Base-by-base conservation (phyloP, 2,329 filamentous ascomycete species). In the Exserohilum turcica region DNA sequence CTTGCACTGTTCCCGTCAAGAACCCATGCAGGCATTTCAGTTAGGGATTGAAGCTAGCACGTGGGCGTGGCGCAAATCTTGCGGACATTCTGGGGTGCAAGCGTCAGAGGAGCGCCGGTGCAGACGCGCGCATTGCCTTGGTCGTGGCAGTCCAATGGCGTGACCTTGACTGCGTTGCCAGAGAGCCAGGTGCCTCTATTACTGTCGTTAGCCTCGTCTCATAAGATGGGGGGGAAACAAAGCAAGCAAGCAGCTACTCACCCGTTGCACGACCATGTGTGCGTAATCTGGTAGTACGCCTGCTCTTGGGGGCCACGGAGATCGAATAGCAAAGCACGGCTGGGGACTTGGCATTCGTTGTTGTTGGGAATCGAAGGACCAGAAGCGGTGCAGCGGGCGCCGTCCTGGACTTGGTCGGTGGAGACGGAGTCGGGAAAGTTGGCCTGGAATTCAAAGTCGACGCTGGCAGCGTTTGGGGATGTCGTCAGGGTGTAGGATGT, bases 261-360 rank as follows among this genome's bases (percentile, higher is more conserved):
- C 70, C 60, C 61, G 28, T 65, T 52, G 47, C 70, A 73, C 16
- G 35, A 42, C 68, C 68, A 73, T 6, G 53, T 54, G 52, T 73
- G 70, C 1, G 58, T 60, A 31, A 73, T 56, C 36, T 66, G 64
- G 44, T 66, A 70, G 37, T 60, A 56, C 5, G 58, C 61, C 33
- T 56, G 38, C 3, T 63, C 57, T 33, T 65, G 57, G 8, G 57
- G 50, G 3, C 36, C 59, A 37, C 48, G 53, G 3, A 70, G 54
- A 43, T 66, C 64, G 27, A 70, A 67, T 0, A 62, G 47, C 31
- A 73, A 35, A 35, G 40, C 55, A 7, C 61, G 49, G 19, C 59
- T 60, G 2, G 45, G 50, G 5, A 56, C 51, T 29, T 53, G 46
- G 52, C 70, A 73, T 31, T 59, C 57, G 46, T 61, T 64, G 43